Base-by-base conservation (phyloP, 2,329 filamentous ascomycete genomes). In the Seiridium unicorne region DNA sequence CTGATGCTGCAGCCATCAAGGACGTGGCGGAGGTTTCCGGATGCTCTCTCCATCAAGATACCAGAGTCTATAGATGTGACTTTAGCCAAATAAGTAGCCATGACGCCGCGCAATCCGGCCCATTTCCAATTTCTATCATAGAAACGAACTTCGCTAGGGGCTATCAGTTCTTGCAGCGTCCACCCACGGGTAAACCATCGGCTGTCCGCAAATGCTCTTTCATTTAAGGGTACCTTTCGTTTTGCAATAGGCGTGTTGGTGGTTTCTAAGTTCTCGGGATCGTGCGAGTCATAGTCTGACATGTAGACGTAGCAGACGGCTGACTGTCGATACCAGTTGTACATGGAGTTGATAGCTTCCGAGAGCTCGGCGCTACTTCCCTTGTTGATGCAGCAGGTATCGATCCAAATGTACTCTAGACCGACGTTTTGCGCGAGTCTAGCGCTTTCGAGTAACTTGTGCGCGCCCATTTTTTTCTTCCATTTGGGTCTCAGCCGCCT, bases 261-360 rank as follows among this genome's bases (percentile, higher is more conserved):
- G 18, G 18, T 26, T 26, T 26, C 18, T 26, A 26, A 26, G 18
- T 26, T 26, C 18, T 26, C 18, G 18, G 18, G 18, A 26, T 26
- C 2, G 38, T 13, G 13, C 38, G 7, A 42, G 38, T 13, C 13
- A 42, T 7, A 42, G 57, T 68, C 66, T 6, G 57, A 44, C 3
- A 71, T 62, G 42, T 69, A 70, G 1, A 62, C 66, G 13, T 67
- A 70, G 59, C 68, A 71, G 2, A 68, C 40, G 2, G 9, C 36
- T 5, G 68, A 60, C 7, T 46, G 13, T 13, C 51, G 46, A 36
- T 71, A 71, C 69, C 69, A 71, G 3, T 61, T 58, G 26, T 65
- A 69, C 68, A 67, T 66, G 9, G 64, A 66, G 40, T 66, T 64
- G 48, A 66, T 67, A 26, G 67, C 62, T 51, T 70, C 68, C 5